Evolutionary conservation across 331 rosid species (phyloP).

Genomic region (Pyrus hybrid): DNA sequence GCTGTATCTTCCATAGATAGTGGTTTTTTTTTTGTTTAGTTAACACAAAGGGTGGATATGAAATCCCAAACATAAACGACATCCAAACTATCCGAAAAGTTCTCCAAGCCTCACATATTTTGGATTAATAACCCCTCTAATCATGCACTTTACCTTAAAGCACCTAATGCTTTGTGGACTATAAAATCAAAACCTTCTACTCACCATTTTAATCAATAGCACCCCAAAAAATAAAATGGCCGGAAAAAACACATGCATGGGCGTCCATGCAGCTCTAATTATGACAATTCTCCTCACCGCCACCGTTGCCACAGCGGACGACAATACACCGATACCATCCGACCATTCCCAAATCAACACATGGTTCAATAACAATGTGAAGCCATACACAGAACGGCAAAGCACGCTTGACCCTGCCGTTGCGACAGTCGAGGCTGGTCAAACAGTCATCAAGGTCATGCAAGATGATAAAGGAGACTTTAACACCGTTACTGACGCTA

Average conservation of each 20-base stretch:
- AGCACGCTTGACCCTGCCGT: conserved; percentile 26
- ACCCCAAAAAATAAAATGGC: not conserved
- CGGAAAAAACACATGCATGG: not conserved
- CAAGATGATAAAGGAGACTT: conserved; percentile 40
- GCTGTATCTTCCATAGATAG: no score
- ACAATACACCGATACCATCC: conserved; percentile 4
- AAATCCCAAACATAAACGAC: not conserved
- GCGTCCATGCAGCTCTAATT: conserved; percentile 7
- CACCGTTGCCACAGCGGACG: conserved; percentile 12
- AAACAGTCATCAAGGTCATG: conserved; percentile 29
- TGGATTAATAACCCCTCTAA: not conserved
- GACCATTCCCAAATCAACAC: not conserved
- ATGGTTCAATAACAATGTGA: conserved; percentile 37
- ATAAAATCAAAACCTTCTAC: not conserved
- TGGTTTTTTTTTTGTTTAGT: no score
- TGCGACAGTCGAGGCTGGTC: conserved; percentile 28
- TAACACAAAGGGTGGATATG: not conserved
- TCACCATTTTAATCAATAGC: not conserved
- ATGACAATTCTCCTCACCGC: not conserved
- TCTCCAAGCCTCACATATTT: conserved; percentile 9
- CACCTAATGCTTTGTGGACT: not conserved
- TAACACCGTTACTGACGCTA: conserved; percentile 39
- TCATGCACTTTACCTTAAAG: not conserved
- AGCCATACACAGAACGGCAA: conserved; percentile 4
- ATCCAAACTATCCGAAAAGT: not conserved